Percentiles rank a stretch among this genome's conserved stretches.
phyloP scores from a whole-genome alignment of 78 protist genomes.

The Emiliania huxleyi region DNA sequence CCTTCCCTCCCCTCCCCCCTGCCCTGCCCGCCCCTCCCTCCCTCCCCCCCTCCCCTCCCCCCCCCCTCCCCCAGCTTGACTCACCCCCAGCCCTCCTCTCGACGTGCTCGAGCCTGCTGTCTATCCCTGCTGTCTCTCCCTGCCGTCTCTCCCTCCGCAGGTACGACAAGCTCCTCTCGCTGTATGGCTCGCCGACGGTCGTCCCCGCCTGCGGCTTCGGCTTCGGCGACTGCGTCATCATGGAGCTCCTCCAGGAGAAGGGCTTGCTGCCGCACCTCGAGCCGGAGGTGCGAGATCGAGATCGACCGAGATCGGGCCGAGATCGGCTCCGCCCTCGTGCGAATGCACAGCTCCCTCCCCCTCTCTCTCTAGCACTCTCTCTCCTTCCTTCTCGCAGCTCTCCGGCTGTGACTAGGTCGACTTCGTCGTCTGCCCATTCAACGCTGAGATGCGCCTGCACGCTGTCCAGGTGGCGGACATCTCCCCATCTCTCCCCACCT shows the following conservation, averaged over 20 bases:
- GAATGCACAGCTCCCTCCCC: no score
- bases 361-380: no score
- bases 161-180: conserved; percentile 59
- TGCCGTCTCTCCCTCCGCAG: conserved; percentile 37
- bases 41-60: background rate
- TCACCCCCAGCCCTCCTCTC: background rate
- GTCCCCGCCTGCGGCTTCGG: conserved; percentile 65
- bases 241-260: conserved; percentile 60
- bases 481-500: no score
- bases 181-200: conserved; percentile 43
- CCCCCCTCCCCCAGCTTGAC: background rate
- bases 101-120: background rate
- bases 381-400: no score
- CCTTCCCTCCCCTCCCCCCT: conserved; percentile 54
- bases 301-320: no score
- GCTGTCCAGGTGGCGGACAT: conserved; percentile 41
- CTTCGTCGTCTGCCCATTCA: conserved; percentile 40
- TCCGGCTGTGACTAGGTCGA: no score
- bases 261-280: conserved; percentile 17
- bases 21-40: no score
- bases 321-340: no score
- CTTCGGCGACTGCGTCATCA: conserved; percentile 75
- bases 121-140: background rate
- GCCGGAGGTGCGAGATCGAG: background rate
- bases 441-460: conserved; percentile 47